Percentiles rank a stretch among this genome's conserved stretches.
Conservation (phyloP, 2,329 filamentous ascomycete species). For the Aureobasidium zeae region DNA sequence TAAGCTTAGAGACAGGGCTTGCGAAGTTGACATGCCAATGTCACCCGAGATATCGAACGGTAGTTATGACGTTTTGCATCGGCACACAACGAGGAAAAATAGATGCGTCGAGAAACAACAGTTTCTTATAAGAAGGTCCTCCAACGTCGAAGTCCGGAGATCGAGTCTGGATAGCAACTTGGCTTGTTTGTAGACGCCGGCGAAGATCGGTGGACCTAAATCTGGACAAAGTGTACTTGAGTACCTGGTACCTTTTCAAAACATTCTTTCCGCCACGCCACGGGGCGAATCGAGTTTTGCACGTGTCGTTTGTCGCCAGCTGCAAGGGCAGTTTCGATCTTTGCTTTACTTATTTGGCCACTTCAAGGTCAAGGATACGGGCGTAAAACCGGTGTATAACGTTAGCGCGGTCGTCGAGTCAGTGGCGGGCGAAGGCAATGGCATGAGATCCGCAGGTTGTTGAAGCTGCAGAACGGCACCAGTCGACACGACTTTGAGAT, state of each 20-base stretch:
- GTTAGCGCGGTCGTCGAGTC: conserved; percentile 12
- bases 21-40: conserved; percentile 1
- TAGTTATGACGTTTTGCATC: no score
- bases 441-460: no score
- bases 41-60: conserved; percentile 8
- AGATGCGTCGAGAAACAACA: no score
- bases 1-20: conserved; percentile 11
- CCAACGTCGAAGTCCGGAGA: no score
- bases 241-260: conserved; percentile 2
- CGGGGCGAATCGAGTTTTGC: conserved; percentile 3
- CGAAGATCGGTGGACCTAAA: conserved; percentile 3
- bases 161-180: no score
- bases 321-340: conserved; percentile 4
- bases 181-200: no score
- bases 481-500: no score
- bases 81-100: no score
- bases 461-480: no score
- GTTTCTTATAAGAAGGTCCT: no score
- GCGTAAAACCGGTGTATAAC: not conserved
- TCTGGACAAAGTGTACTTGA: conserved; percentile 2
- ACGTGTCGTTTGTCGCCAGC: not conserved
- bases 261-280: not conserved
- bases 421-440: no score
- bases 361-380: not conserved
- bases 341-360: not conserved